Evolutionary conservation across 2,329 filamentous ascomycete species (phyloP), one percentile per base, ranked within the genome.

Genomic region (Knufia petricola): DNA sequence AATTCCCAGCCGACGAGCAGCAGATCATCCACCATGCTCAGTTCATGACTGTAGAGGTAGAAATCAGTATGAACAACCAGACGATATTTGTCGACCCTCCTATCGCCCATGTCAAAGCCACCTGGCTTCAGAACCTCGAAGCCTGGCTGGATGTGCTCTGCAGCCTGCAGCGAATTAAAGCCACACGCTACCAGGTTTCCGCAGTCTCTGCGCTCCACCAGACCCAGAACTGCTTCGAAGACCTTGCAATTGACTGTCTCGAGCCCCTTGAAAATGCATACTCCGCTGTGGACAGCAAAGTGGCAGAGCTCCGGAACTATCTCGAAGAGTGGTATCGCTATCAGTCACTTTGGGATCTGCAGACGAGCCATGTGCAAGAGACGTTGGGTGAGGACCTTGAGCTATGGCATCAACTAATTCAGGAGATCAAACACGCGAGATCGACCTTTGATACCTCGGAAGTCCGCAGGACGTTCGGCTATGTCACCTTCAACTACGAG

Each of bases 261-360:
- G 78, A 83, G 40, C 79, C 85, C 50, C 76, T 98, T 17, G 78
- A 81, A 39, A 77, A 82, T 52, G 89, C 94, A 1, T 95, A 96
- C 63, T 76, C 76, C 28, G 82, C 84, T 0, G 78, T 98, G 8
- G 89, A 96, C 66, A 79, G 79, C 55, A 94, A 92, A 66, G 70
- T 98, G 3, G 74, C 76, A 13, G 81, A 85, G 37, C 87, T 96
- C 26, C 79, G 85, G 31, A 74, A 75, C 3, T 98, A 98, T 58
- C 87, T 98, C 8, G 88, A 95, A 63, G 94, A 96, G 66, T 98
- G 92, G 92, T 75, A 98, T 39, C 92, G 95, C 60, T 98, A 96
- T 68, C 92, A 98, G 66, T 96, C 90, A 4, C 76, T 98, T 0
- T 98, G 92, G 92, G 92, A 98, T 70, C 75, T 98, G 50, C 90